Evolutionary conservation across 495 filamentous ascomycete genomes (phyloP), one percentile per base, ranked within the genome.

Genomic region (Penicillium atrosanguineum): DNA sequence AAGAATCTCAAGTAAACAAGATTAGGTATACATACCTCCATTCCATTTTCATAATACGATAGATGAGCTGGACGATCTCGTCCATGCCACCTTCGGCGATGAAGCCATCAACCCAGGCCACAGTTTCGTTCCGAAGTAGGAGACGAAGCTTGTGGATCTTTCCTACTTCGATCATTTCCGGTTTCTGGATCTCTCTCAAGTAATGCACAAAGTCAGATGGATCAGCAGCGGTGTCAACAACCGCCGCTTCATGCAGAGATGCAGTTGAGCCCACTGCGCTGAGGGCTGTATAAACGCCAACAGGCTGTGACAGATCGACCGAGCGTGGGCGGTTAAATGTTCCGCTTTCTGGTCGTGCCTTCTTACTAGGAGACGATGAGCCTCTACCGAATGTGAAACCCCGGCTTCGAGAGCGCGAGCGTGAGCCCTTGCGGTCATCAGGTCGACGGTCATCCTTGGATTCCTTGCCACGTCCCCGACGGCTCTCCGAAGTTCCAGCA

Each of bases 91-190:
- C 92, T 58, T 89, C 81, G 19, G 82, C 76, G 58, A 97, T 88
- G 69, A 98, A 98, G 7, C 82, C 79, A 60, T 97, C 90, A 2
- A 95, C 93, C 95, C 95, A 98, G 16, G 84, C 82, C 3, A 98
- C 87, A 4, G 91, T 94, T 74, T 98, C 94, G 64, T 97, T 97
- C 7, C 94, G 87, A 31, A 97, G 78, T 11, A 97, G 76, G 43
- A 96, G 77, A 6, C 93, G 86, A 19, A 98, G 80, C 69, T 98
- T 98, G 68, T 98, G 95, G 11, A 98, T 69, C 56, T 89, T 89
- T 9, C 91, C 90, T n/a, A 97, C 88, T 62, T 97, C 93, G 3
- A 97, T 83, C 48, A 83, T 73, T 62, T 95, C 81, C 1, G 91
- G 90, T 66, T 88, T 83, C 54, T 83, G 85, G 34, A 88, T 84